Conservation (phyloP, 139 green algal genomes). For the Coelastrella sp. region DNA sequence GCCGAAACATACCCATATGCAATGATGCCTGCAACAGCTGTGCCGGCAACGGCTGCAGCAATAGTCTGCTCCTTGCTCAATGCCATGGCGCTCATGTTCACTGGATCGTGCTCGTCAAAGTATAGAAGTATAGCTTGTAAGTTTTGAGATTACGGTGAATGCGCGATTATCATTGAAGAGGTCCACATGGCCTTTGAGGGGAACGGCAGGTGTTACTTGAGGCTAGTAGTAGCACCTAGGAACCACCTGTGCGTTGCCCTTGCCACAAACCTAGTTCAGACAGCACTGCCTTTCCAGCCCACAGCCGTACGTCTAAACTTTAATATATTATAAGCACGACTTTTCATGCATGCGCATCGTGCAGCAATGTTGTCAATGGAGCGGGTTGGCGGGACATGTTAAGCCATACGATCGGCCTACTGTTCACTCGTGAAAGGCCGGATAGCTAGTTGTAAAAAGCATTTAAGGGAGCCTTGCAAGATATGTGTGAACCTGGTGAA, state of each 20-base stretch:
- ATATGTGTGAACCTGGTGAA: too few species aligned
- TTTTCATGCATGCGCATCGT: too few species aligned
- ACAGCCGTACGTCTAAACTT: too few species aligned
- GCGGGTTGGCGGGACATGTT: too few species aligned
- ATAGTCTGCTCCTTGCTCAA: conserved; percentile 12
- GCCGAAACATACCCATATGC: conserved; percentile 4
- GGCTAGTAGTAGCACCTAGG: neutral
- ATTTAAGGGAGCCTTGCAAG: too few species aligned
- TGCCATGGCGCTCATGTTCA: conserved; percentile 4
- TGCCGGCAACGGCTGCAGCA: conserved; percentile 18
- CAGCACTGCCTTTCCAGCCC: too few species aligned
- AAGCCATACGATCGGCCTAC: too few species aligned
- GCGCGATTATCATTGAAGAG: too few species aligned
- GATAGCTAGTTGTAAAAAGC: too few species aligned
- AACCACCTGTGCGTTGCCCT: conserved; percentile 9
- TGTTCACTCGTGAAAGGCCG: too few species aligned
- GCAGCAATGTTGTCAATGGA: too few species aligned
- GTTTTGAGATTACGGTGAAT: neutral
- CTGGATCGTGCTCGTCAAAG: neutral
- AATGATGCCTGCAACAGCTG: conserved; percentile 3
- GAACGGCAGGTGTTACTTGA: neutral
- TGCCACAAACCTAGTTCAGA: neutral
- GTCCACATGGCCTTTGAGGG: neutral
- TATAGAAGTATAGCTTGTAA: neutral
- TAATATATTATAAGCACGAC: too few species aligned